These are phyloP conservation scores for Lipomyces japonicus DNA, from an alignment of 805 yeast species.

Conservation along the genomic window DNA sequence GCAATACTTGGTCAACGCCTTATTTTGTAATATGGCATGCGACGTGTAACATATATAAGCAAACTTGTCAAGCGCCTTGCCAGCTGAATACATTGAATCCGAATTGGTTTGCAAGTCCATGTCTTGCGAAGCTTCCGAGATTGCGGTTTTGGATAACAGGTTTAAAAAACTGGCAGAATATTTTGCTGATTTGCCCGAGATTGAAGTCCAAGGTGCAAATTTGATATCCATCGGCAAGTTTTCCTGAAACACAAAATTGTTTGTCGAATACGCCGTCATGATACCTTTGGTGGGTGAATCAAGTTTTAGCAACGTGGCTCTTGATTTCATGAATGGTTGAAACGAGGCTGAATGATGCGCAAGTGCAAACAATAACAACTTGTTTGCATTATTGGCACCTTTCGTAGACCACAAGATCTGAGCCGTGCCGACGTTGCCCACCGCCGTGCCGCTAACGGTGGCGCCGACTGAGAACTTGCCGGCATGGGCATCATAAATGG, in stretches of 20 bases:
- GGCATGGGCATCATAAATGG: slow-evolving; percentile 55
- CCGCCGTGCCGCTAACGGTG: slow-evolving; percentile 41
- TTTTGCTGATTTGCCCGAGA: slow-evolving; percentile 42
- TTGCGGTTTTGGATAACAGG: slow-evolving; percentile 48
- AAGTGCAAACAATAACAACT: slow-evolving; percentile 54
- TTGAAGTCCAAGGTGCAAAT: slow-evolving; percentile 60
- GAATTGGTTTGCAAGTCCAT: slow-evolving; percentile 56
- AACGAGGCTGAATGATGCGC: slow-evolving; percentile 61
- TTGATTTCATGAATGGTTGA: slow-evolving; percentile 25
- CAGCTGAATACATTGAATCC: slow-evolving; percentile 87
- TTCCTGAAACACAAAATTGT: slow-evolving; percentile 37
- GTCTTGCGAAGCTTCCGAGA: slow-evolving; percentile 53
- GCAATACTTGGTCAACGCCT: slow-evolving; percentile 47
- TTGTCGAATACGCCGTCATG: slow-evolving; percentile 39
- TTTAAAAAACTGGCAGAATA: slow-evolving; percentile 41
- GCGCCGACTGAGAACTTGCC: slow-evolving; percentile 57
- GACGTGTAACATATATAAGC: slow-evolving; percentile 79
- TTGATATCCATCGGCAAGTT: slow-evolving; percentile 43
- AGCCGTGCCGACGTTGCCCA: slow-evolving; percentile 10
- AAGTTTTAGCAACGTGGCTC: slow-evolving; percentile 28
- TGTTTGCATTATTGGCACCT: slow-evolving; percentile 43
- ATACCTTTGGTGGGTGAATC: slow-evolving; percentile 50
- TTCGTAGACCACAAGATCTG: slow-evolving; percentile 12
- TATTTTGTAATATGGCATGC: slow-evolving; percentile 60
- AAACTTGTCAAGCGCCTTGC: slow-evolving; percentile 83